Percentiles rank a stretch among this genome's conserved stretches.
These are phyloP conservation scores for Thalassiosira livingstoniorum DNA, from an alignment of 352 stramenopile genomes.

Conservation along the genomic window DNA sequence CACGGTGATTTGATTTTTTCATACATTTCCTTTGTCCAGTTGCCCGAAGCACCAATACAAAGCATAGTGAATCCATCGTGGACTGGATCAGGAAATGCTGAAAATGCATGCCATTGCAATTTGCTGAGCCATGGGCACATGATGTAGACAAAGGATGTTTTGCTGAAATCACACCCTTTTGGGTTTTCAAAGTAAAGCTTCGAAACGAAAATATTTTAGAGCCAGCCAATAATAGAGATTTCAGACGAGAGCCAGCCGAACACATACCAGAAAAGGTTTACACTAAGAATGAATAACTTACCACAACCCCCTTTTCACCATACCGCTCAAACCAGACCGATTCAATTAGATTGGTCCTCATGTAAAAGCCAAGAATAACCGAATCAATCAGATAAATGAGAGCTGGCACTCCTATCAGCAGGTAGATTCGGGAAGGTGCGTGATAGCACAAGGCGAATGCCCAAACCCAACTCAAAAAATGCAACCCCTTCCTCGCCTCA, in stretches of 20 bases:
- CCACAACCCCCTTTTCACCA: constrained; percentile 21
- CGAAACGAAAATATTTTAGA: too few relatives aligned
- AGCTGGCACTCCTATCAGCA: constrained; percentile 17
- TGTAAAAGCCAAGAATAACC: constrained; percentile 6
- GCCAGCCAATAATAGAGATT: too few relatives aligned
- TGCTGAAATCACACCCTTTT: neutral
- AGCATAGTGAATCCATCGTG: constrained; percentile 8
- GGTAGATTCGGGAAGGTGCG: constrained; percentile 14
- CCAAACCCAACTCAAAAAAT: constrained; percentile 16
- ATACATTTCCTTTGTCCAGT: constrained; percentile 24
- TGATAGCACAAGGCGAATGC: constrained; percentile 16
- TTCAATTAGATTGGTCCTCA: constrained; percentile 12
- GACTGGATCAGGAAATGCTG: neutral
- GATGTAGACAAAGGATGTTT: constrained; percentile 25
- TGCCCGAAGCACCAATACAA: constrained; percentile 4
- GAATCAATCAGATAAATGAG: constrained; percentile 5
- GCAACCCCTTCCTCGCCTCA: constrained; percentile 22
- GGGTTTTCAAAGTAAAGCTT: constrained; percentile 33
- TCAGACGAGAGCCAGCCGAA: too few relatives aligned
- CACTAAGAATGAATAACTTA: too few relatives aligned
- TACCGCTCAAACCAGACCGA: constrained; percentile 12
- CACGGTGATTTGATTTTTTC: neutral
- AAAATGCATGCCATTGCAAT: constrained; percentile 34
- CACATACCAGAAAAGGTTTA: too few relatives aligned
- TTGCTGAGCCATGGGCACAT: constrained; percentile 38